Evolutionary conservation across 306 rosid genomes (phyloP).

Genomic region (Boehmeria nivea): DNA sequence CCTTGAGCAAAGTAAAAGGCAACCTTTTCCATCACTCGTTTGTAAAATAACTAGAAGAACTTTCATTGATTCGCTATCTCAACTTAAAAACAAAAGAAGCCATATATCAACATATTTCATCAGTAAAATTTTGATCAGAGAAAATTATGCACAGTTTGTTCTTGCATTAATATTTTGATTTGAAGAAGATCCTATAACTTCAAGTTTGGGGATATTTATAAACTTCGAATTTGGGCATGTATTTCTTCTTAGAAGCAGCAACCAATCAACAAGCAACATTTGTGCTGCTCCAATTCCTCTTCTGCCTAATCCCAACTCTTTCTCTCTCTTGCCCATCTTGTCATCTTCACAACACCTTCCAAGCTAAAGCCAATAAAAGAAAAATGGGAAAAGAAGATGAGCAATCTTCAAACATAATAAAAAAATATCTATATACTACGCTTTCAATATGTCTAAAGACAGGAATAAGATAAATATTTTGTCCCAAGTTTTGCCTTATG

Average conservation of each 20-base stretch:
- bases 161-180: conserved; percentile 25
- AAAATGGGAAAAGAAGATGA: background rate
- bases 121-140: conserved; percentile 27
- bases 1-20: too few species aligned
- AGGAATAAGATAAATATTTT: background rate
- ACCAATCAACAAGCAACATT: conserved; percentile 14
- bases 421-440: too few species aligned
- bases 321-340: too few species aligned
- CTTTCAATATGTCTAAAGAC: too few species aligned
- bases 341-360: conserved; percentile 55
- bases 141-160: conserved; percentile 28
- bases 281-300: conserved; percentile 19
- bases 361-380: conserved; percentile 49
- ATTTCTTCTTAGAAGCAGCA: conserved; percentile 27
- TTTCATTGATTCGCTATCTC: conserved; percentile 22
- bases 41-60: conserved; percentile 2
- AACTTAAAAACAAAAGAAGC: background rate
- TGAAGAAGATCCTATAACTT: conserved; percentile 23
- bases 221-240: conserved; percentile 16
- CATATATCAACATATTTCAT: conserved; percentile 30
- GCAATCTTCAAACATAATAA: background rate
- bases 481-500: too few species aligned
- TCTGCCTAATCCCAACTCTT: background rate
- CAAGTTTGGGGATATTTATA: conserved; percentile 17
- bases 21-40: too few species aligned